Base-by-base conservation (phyloP, 139 green algal genomes). In the Picochlorum sp. region DNA sequence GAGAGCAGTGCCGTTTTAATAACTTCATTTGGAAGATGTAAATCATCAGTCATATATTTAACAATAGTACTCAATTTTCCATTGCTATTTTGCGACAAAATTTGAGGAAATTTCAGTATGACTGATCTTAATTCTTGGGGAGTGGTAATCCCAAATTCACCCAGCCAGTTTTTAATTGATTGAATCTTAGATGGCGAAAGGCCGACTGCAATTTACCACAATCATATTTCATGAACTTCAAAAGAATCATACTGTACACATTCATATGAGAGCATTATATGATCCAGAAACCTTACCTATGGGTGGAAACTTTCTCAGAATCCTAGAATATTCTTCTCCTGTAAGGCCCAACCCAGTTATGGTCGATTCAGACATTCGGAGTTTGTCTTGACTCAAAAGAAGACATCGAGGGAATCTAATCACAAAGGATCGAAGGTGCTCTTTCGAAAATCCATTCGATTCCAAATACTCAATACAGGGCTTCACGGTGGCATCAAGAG, bases 51-150 rank as follows among this genome's bases (percentile, higher is more conserved):
- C 20, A 59, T 29, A 18, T 36, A 59, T 12, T 41, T 5, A 28
- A 41, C 20, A 44, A 30, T 59, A 0, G 52, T n/a, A 18, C 53
- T 24, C 26, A 59, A 51, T 36, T 59, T 59, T 50, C 53, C 52
- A 50, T 28, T 24, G 12, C 53, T 51, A 50, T 43, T 59, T 18
- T 43, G 24, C 12, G 52, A 44, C 13, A 50, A 20, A n/a, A 59
- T 30, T 14, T 44, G 20, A 43, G 52, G 52, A 45, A 59, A 59
- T 26, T 24, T 28, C 6, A 43, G 12, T 12, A 59, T 13, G 6
- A 30, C 24, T 18, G 20, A 26, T 12, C 20, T 10, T 14, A 51
- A 43, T n/a, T 28, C 35, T 7, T 47, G 18, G 9, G 13, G 12
- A 30, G 7, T 44, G 20, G 14, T n/a, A 8, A 59, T 18, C 7